These are phyloP conservation scores for Ottelia alismoides DNA, from an alignment of 106 monocot species.

Conservation along the genomic window DNA sequence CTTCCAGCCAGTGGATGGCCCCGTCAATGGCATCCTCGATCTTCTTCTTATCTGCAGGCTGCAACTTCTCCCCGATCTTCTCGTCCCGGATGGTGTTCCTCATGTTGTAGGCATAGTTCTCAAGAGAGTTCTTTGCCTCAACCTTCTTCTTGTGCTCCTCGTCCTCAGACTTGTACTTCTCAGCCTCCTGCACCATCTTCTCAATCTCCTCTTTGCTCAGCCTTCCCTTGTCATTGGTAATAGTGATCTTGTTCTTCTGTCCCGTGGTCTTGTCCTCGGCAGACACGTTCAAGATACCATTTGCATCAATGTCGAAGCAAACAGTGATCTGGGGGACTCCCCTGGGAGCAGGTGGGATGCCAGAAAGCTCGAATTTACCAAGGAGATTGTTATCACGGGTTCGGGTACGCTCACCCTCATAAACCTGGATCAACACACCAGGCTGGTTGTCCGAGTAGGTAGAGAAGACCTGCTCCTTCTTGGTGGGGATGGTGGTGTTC, in stretches of 20 bases:
- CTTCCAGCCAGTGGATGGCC: too few relatives aligned
- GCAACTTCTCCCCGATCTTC: constrained; percentile 4
- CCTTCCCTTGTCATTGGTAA: constrained; percentile 9
- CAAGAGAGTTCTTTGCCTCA: too few relatives aligned
- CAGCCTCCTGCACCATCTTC: constrained; percentile 8
- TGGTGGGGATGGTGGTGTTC: constrained; percentile 55
- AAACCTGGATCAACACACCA: constrained; percentile 39
- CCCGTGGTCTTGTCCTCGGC: constrained; percentile 53
- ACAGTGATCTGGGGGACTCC: constrained; percentile 48
- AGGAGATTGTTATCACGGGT: constrained; percentile 14
- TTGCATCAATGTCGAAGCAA: constrained; percentile 57
- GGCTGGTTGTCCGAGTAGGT: constrained; percentile 52
- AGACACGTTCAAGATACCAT: constrained; percentile 56
- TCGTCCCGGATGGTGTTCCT: constrained; percentile 10
- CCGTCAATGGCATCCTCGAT: too few relatives aligned
- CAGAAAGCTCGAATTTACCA: constrained; percentile 51
- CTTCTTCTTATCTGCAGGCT: constrained; percentile 11
- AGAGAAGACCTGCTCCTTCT: constrained; percentile 53
- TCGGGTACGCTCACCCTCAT: constrained; percentile 21
- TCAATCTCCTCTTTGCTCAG: constrained; percentile 10
- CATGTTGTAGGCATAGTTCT: constrained; percentile 3
- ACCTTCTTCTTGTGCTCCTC: too few relatives aligned
- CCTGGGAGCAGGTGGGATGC: constrained; percentile 52
- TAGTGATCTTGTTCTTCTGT: constrained; percentile 14
- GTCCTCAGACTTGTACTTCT: constrained; percentile 29